Evolutionary conservation across 2,329 filamentous ascomycete species (phyloP), one percentile per base, ranked within the genome.

Genomic region (Epichloe typhina): DNA sequence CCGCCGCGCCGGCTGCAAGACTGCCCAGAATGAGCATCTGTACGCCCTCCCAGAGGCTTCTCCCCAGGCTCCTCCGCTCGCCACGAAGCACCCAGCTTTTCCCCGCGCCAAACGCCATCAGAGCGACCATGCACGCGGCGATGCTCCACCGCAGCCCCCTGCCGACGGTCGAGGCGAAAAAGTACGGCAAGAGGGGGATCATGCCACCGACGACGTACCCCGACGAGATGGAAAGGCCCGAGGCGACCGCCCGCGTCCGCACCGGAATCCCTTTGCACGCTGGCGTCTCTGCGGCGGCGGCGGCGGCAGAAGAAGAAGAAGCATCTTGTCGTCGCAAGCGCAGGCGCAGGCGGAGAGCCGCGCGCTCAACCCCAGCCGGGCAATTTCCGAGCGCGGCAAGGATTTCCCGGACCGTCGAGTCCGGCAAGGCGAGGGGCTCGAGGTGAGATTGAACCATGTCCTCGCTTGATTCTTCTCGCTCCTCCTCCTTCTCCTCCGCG

Each of bases 151-250:
- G 70, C 31, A 86, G 63, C 1, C 67, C 71, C 5, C 58, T 48
- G 0, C 60, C 64, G 0, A 73, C 66, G 2, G 62, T 66, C 2
- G 55, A 44, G 15, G 69, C 63, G 50, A 82, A 75, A 52, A 84
- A 76, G 61, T 84, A 84, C 0, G 81, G 81, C 23, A 80, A 63
- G 11, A 84, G 65, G 0, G 81, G 80, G 31, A 84, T 73, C 52
- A 81, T 69, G 0, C 81, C 81, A 4, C 81, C 81, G 2, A 82
- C 63, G 37, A 83, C 72, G 57, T 84, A 85, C 0, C 80, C 79
- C 2, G 77, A 57, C 0, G 80, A 76, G 40, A 84, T 78, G 0
- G 76, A 82, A 9, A 81, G 56, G 2, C 79, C 81, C 0, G 74
- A 77, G 11, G 73, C 61, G 37, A 68, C 61, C 0, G 76, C 73